A percentile compares a stretch with the other conserved stretches of the same genome.
phyloP scores from a whole-genome alignment of 208 protist species.

The Leishmania guyanensis region DNA sequence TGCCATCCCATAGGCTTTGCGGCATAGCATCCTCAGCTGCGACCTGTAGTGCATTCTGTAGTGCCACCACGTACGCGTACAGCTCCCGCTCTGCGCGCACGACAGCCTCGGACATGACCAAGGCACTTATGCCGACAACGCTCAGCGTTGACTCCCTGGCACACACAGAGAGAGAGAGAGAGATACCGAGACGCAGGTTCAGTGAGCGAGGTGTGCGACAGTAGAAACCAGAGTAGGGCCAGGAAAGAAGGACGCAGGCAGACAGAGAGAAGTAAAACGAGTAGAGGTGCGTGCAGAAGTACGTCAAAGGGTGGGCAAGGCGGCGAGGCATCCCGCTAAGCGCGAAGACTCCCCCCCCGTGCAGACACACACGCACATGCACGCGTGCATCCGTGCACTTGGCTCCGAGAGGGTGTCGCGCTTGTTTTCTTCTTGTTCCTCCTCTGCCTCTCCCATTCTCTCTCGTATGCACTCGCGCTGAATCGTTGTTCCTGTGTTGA shows the following conservation, averaged over 20 bases:
- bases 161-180: background rate
- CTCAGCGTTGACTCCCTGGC: background rate
- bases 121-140: background rate
- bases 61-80: conserved; percentile 53
- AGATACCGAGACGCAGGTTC: background rate
- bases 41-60: conserved; percentile 46
- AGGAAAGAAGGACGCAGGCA: background rate
- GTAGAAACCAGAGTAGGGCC: background rate
- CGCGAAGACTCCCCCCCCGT: background rate
- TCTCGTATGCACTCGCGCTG: background rate
- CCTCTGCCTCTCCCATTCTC: background rate
- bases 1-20: conserved; percentile 42
- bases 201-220: background rate
- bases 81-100: conserved; percentile 70
- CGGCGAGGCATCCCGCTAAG: background rate
- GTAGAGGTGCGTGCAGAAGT: background rate
- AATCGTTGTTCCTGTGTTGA: background rate
- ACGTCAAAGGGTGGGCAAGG: background rate
- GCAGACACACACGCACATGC: background rate
- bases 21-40: conserved; percentile 72
- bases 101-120: conserved; percentile 66
- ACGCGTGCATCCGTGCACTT: background rate
- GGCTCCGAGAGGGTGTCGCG: background rate
- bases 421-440: background rate
- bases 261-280: background rate